These are phyloP conservation scores for Zygosaccharomyces bisporus DNA, from an alignment of 805 yeast genomes.

Conservation along the genomic window DNA sequence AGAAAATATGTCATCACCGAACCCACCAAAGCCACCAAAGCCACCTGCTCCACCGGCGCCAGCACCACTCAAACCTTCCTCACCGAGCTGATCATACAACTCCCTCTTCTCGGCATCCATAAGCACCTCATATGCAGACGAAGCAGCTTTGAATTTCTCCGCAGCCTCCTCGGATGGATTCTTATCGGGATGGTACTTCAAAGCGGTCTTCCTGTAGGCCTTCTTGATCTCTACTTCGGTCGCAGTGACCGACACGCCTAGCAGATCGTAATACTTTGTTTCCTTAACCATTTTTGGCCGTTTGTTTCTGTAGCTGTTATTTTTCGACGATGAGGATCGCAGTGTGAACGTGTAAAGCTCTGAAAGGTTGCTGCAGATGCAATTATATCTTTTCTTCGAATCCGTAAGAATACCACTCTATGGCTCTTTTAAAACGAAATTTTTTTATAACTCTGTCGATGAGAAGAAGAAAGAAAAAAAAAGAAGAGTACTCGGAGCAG, in stretches of 20 bases:
- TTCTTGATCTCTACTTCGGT: constrained; percentile 70
- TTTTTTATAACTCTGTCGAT: background rate
- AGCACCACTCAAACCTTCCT: constrained; percentile 82
- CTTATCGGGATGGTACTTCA: constrained; percentile 81
- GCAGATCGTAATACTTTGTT: constrained; percentile 67
- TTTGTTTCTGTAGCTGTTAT: constrained; percentile 14
- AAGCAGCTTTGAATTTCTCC: constrained; percentile 89
- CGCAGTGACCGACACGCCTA: constrained; percentile 70
- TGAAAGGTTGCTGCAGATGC: background rate
- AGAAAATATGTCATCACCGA: constrained; percentile 41
- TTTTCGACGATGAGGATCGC: background rate
- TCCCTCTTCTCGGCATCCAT: constrained; percentile 87
- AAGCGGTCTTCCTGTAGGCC: constrained; percentile 77
- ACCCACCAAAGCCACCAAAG: constrained; percentile 45
- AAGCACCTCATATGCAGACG: constrained; percentile 84
- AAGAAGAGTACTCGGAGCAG: background rate
- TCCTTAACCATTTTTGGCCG: constrained; percentile 65
- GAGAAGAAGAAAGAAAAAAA: background rate
- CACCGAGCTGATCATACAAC: constrained; percentile 84
- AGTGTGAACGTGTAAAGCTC: constrained; percentile 1
- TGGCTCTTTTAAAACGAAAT: background rate
- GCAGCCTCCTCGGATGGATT: constrained; percentile 81
- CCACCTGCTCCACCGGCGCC: constrained; percentile 75
- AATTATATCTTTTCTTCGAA: background rate
- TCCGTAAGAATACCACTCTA: background rate